phyloP scores from a whole-genome alignment of 768 basidiomycete species.

The Rhizopogon vinicolor region DNA sequence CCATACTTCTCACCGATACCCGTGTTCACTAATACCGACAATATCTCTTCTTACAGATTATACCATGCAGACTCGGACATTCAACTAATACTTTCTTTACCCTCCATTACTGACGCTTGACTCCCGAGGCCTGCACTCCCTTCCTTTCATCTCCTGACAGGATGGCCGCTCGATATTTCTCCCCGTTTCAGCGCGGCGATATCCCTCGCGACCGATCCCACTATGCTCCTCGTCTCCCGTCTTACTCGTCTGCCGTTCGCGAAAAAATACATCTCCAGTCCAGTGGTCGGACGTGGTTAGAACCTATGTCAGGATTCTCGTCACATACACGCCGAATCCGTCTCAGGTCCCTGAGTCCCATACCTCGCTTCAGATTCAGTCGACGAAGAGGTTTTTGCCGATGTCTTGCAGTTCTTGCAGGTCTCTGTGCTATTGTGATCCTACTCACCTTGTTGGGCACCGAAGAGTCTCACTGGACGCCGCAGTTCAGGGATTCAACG shows the following conservation, averaged over 20 bases:
- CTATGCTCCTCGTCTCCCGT: conserved; percentile 1
- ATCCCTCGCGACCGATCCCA: neutral
- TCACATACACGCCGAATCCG: conserved; percentile 53
- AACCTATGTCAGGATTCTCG: conserved; percentile 54
- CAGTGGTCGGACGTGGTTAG: conserved; percentile 40
- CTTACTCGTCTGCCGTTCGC: conserved; percentile 29
- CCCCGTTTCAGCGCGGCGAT: conserved; percentile 7
- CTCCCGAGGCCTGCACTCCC: neutral
- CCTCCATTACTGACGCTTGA: neutral
- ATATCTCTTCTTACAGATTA: conserved; percentile 2
- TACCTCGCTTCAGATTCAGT: conserved; percentile 42
- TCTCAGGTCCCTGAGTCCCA: conserved; percentile 51
- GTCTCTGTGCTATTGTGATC: conserved; percentile 44
- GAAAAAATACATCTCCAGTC: conserved; percentile 33
- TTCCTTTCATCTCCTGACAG: neutral
- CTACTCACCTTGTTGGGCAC: conserved; percentile 35
- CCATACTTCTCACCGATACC: neutral
- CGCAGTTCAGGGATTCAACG: conserved; percentile 47
- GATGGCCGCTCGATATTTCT: conserved; percentile 2
- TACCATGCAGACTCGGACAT: neutral
- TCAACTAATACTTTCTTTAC: neutral
- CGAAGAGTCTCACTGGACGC: conserved; percentile 38
- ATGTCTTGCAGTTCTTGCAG: conserved; percentile 44
- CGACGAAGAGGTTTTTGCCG: conserved; percentile 51
- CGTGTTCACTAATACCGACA: neutral